phyloP scores from a whole-genome alignment of 768 basidiomycete genomes.

The Russula brevipes region DNA sequence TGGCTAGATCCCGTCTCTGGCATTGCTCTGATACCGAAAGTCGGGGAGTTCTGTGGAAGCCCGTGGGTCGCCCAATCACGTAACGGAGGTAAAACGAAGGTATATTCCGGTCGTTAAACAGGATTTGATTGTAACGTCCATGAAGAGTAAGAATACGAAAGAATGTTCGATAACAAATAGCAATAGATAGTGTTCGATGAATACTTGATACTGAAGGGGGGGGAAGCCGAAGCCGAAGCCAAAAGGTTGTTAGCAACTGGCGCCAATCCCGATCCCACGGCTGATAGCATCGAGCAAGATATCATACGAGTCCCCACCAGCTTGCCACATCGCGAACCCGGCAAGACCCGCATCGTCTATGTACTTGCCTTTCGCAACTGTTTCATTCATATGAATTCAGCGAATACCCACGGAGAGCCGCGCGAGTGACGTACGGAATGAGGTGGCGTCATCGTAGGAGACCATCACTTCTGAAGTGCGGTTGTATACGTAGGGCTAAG shows the following conservation, averaged over 20 bases:
- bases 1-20: too few relatives aligned
- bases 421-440: slow-evolving; percentile 36
- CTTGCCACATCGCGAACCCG: slow-evolving; percentile 44
- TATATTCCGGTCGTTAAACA: too few relatives aligned
- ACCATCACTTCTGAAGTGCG: slow-evolving; percentile 48
- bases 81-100: too few relatives aligned
- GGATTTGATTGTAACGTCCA: too few relatives aligned
- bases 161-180: too few relatives aligned
- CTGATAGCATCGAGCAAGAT: slow-evolving; percentile 33
- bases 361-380: slow-evolving; percentile 40
- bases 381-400: not conserved
- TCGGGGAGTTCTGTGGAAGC: too few relatives aligned
- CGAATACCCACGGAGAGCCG: not conserved
- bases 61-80: too few relatives aligned
- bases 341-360: slow-evolving; percentile 33
- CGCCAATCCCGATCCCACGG: not conserved
- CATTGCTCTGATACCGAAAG: too few relatives aligned
- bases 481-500: slow-evolving; percentile 66
- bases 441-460: slow-evolving; percentile 58
- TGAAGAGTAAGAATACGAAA: too few relatives aligned
- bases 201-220: too few relatives aligned
- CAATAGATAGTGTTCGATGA: too few relatives aligned
- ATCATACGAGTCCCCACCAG: slow-evolving; percentile 39
- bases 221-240: not conserved
- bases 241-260: not conserved